phyloP scores from a whole-genome alignment of 768 basidiomycete genomes.

The Pisolithus albus region DNA sequence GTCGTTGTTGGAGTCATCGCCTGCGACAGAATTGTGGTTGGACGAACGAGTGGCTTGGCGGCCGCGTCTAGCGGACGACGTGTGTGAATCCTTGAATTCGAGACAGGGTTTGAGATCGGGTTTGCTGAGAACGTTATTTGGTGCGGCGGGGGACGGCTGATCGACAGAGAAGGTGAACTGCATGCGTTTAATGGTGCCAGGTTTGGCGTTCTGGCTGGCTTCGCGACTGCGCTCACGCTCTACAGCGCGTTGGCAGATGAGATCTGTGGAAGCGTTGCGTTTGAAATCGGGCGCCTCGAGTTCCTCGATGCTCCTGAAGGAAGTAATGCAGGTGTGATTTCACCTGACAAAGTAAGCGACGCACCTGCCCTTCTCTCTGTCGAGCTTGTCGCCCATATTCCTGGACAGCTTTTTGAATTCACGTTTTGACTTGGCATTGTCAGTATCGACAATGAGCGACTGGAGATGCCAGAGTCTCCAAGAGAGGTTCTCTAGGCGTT shows the following conservation, averaged over 20 bases:
- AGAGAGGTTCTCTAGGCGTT: constrained; percentile 84
- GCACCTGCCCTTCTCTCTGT: constrained; percentile 87
- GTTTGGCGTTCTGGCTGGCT: constrained; percentile 51
- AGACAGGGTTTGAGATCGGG: constrained; percentile 60
- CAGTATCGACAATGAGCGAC: constrained; percentile 84
- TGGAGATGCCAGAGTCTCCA: constrained; percentile 93
- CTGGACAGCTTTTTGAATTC: constrained; percentile 88
- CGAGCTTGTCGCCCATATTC: constrained; percentile 85
- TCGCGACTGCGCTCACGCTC: constrained; percentile 80
- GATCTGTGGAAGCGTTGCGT: constrained; percentile 71
- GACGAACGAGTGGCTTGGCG: constrained; percentile 33
- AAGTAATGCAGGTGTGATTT: constrained; percentile 13
- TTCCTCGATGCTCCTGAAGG: constrained; percentile 69
- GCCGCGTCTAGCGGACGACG: constrained; percentile 26
- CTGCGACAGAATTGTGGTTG: constrained; percentile 20
- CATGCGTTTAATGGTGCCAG: constrained; percentile 79
- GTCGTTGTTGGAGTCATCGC: constrained; percentile 17
- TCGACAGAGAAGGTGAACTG: constrained; percentile 87
- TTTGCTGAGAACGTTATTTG: constrained; percentile 49
- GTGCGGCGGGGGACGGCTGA: constrained; percentile 45
- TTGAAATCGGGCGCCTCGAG: constrained; percentile 79
- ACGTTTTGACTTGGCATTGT: constrained; percentile 80
- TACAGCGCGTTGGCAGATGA: constrained; percentile 71
- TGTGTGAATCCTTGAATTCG: constrained; percentile 48
- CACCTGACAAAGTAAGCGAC: constrained; percentile 24